phyloP scores from a whole-genome alignment of 2,329 filamentous ascomycete species.

The Alternaria infectoria region DNA sequence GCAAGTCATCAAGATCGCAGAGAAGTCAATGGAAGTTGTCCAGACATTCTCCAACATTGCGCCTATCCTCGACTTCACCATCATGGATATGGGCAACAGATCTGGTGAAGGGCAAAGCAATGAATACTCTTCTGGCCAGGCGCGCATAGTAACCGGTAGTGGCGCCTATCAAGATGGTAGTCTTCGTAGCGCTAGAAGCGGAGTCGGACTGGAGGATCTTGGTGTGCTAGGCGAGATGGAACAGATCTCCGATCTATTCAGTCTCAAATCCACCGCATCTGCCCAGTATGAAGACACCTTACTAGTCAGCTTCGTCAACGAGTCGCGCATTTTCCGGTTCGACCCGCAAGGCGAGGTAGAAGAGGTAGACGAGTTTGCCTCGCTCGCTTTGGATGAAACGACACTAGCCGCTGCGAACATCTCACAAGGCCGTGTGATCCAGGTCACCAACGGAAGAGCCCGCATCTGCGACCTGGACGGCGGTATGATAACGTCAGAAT shows the following conservation, averaged over 20 bases:
- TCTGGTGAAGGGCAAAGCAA: conserved; percentile 80
- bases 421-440: conserved; percentile 68
- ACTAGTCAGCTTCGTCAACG: conserved; percentile 79
- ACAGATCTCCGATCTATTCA: conserved; percentile 75
- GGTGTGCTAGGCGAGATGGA: conserved; percentile 82
- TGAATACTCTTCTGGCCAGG: conserved; percentile 93
- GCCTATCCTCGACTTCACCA: conserved; percentile 88
- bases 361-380: conserved; percentile 78
- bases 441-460: conserved; percentile 73
- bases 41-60: conserved; percentile 85
- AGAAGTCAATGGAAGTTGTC: conserved; percentile 68
- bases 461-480: conserved; percentile 67
- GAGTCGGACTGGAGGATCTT: conserved; percentile 87
- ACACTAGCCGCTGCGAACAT: conserved; percentile 77
- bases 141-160: conserved; percentile 89
- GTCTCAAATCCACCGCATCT: conserved; percentile 62
- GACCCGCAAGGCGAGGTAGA: conserved; percentile 78
- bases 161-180: conserved; percentile 90
- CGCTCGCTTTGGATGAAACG: conserved; percentile 70
- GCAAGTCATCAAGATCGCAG: conserved; percentile 73
- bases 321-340: conserved; percentile 85
- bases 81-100: conserved; percentile 94
- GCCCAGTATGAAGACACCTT: conserved; percentile 69
- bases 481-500: conserved; percentile 61
- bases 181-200: conserved; percentile 87